Base-by-base conservation (phyloP, 1,284 basidiomycete species). In the Mycena sp. region DNA sequence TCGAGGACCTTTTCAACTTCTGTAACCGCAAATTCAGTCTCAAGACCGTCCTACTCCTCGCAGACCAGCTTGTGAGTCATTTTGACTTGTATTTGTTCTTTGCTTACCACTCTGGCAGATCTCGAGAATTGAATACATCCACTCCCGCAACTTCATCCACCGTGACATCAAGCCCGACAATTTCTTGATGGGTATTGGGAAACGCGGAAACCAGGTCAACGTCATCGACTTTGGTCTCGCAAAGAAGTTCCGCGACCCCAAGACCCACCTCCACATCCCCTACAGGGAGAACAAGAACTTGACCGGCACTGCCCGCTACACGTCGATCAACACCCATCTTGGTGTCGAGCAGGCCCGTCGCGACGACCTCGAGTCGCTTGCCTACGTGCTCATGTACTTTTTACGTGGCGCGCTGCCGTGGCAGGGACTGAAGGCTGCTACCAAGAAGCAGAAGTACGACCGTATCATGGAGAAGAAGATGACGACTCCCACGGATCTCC, bases 201-300 rank as follows among this genome's bases (percentile, higher is more conserved):
- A 98, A 87, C 96, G 97, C 75, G 97, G 97, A 76, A 99, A 98
- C 84, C 98, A 99, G 85, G 97, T 99, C 85, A 99, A 99, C 80
- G 95, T 99, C 77, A 99, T 99, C 81, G 98, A 99, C 83, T 99
- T 99, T 77, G 98, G 98, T 87, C 90, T 99, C 66, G 97, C 98
- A 60, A 99, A 99, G 89, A 99, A 99, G 87, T 99, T 98, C 90
- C 91, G 98, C 73, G 97, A 99, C 86, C 97, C 97, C 57, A 99
- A 98, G 91, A 99, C 98, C 67, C 97, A 99, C 82, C 89, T 99
- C 55, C 98, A 99, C 83, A 99, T 99, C 77, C 97, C 97, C 5
- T 99, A 99, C 89, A 91, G 97, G 79, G 98, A 99, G 91, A 99
- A 99, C 91, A 99, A 99, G 94, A 99, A 99, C 83, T 84, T 99